Evolutionary conservation across 1,139 yeast species (phyloP).

Genomic region (Yamadazyma aaseri): DNA sequence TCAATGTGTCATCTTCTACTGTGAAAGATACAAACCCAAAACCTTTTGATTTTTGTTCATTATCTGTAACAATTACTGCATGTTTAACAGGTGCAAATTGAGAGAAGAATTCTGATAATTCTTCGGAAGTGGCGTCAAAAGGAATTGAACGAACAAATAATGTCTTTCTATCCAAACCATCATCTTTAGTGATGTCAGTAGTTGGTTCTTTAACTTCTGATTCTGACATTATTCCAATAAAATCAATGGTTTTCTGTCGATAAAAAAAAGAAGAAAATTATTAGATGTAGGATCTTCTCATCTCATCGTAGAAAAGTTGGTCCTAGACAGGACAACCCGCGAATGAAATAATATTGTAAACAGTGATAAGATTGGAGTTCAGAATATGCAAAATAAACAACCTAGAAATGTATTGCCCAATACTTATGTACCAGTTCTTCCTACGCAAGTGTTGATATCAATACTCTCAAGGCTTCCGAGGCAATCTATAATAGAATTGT

Average conservation of each 20-base stretch:
- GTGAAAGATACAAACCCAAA: slow-evolving; percentile 95
- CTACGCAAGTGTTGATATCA: slow-evolving; percentile 20
- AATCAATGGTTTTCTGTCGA: not conserved
- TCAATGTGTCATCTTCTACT: slow-evolving; percentile 76
- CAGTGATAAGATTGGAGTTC: not conserved
- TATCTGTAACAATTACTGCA: slow-evolving; percentile 86
- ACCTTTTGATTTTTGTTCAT: slow-evolving; percentile 75
- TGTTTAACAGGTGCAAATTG: slow-evolving; percentile 94
- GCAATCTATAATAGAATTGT: slow-evolving; percentile 33
- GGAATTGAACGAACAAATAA: slow-evolving; percentile 87
- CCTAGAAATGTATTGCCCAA: slow-evolving; percentile 35
- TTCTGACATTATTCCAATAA: slow-evolving; percentile 9
- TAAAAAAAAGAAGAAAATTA: not conserved
- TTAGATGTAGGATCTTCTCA: slow-evolving; percentile 1
- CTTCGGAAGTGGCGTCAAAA: slow-evolving; percentile 73
- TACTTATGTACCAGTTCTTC: slow-evolving; percentile 37
- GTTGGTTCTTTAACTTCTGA: slow-evolving; percentile 1
- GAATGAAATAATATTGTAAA: slow-evolving; percentile 1
- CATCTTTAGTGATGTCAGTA: slow-evolving; percentile 18
- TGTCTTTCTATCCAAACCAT: slow-evolving; percentile 57
- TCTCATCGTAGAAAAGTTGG: slow-evolving; percentile 1
- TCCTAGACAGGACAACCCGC: not conserved
- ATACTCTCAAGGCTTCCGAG: slow-evolving; percentile 34
- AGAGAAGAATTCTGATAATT: slow-evolving; percentile 79
- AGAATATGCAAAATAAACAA: slow-evolving; percentile 5